Evolutionary conservation across 352 stramenopile species (phyloP), one percentile per base, ranked within the genome.

Genomic region (Halophytophthora batemanensis): DNA sequence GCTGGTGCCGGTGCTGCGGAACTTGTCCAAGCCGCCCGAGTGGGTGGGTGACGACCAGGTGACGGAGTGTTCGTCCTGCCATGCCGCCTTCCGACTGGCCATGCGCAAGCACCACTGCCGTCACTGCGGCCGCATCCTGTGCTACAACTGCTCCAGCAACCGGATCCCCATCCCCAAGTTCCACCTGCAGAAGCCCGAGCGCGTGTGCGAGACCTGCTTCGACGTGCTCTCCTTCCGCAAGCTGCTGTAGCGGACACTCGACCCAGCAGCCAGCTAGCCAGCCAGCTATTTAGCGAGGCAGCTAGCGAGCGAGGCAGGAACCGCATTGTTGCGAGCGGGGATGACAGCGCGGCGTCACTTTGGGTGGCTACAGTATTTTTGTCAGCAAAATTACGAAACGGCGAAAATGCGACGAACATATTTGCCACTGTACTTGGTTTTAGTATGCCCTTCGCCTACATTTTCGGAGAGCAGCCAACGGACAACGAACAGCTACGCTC

Each of bases 141-240:
- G 84, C 64, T 90, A 90, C 72, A 92, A 88, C 46, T 94, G 84
- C 63, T 91, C 79, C 6, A 87, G 74, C 58, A 83, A 90, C 66
- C 89, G 86, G 58, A 89, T 91, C 42, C 61, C 77, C 22, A 88
- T 94, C 50, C 76, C 82, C 17, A 94, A 94, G 65, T 94, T 94
- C 58, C 70, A 91, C 53, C 45, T 86, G 10, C 54, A 75, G 29
- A 87, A 85, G 42, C 74, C 78, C 4, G 61, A 76, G 37, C 82
- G 84, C 28, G 82, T 94, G n/a, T 94, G 84, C 38, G 77, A 88
- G 34, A 89, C 82, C 0, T 94, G 84, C 64, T 89, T 77, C 43
- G 84, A 94, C 55, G 82, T 94, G 34, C 64, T 94, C 6, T 83
- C 84, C 15, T 94, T 91, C 53, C 82, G 81, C 14, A 79, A 84